Evolutionary conservation across 208 protist species (phyloP), one percentile per base, ranked within the genome.

Genomic region (Trypanosoma lewisi): DNA sequence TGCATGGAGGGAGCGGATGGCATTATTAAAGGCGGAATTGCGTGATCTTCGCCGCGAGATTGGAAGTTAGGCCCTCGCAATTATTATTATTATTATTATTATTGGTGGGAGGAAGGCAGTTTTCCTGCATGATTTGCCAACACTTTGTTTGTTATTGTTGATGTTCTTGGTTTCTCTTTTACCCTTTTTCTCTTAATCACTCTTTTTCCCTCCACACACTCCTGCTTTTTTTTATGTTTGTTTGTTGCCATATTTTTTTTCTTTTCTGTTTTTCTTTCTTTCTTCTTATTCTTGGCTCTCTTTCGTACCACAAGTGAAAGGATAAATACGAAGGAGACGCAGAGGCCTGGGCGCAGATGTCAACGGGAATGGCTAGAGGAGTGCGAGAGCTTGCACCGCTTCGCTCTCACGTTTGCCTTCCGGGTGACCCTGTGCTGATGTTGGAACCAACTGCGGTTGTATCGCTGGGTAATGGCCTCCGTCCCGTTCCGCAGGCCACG

Each of bases 401-500:
- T 34, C 66, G 67, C 33, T 63, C 65, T 4, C 77, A 90, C 54
- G 83, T 95, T 30, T 95, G 82, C 61, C 75, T 95, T 0, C 89
- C 89, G 11, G 89, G 89, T 14, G 85, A 95, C n/a, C 76, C 83
- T 14, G 85, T 95, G 1, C 65, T 95, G 27, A 41, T 69, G 30
- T 57, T 84, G 28, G 58, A 63, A 9, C 57, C 67, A 12, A 27
- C 34, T 9, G 84, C 82, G 5, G 74, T 87, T 19, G 83, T 95
- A 14, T 52, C 77, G 12, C 64, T 95, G 6, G 84, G 82, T n/a
- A 72, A 70, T 23, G 85, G 83, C 17, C 80, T 94, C 17, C 74
- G 70, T 14, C 69, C 64, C n/a, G 41, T 82, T 55, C 30, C 48
- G 28, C 75, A 67, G 33, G 27, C 58, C 28, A 2, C 37, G 17